Conservation (phyloP, 768 basidiomycete species). For the Leccinum imitatum region DNA sequence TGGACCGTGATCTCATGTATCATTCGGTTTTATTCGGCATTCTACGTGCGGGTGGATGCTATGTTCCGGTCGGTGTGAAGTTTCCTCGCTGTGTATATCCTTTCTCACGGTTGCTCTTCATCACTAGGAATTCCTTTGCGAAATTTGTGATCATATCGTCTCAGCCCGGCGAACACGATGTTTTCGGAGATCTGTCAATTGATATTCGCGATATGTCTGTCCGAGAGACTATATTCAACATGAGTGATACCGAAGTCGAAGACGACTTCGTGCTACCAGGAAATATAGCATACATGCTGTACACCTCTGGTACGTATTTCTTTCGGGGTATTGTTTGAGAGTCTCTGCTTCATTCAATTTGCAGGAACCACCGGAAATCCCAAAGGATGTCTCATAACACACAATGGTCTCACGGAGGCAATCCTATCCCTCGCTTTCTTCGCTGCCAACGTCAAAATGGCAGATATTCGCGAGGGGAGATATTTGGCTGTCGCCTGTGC, state of each 20-base stretch:
- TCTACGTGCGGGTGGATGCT: constrained; percentile 49
- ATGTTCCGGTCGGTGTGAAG: constrained; percentile 43
- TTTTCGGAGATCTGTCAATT: constrained; percentile 24
- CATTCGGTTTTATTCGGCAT: constrained; percentile 45
- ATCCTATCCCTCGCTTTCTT: constrained; percentile 30
- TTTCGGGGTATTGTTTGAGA: neutral
- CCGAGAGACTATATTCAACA: constrained; percentile 28
- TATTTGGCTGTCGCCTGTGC: constrained; percentile 47
- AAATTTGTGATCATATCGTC: constrained; percentile 41
- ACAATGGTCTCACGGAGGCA: constrained; percentile 34
- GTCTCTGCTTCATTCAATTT: constrained; percentile 13
- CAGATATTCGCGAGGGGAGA: constrained; percentile 28
- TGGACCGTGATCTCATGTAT: constrained; percentile 42
- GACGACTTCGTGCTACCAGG: constrained; percentile 28
- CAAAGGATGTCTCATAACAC: constrained; percentile 48
- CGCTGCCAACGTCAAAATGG: constrained; percentile 21
- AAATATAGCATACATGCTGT: constrained; percentile 44
- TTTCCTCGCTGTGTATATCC: constrained; percentile 11
- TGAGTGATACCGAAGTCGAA: constrained; percentile 29
- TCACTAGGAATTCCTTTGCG: constrained; percentile 42
- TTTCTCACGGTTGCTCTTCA: constrained; percentile 29
- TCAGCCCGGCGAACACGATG: neutral
- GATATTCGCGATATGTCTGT: constrained; percentile 21
- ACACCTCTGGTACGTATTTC: constrained; percentile 44
- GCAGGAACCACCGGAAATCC: constrained; percentile 50